A percentile compares a stretch with the other conserved stretches of the same genome.
These are phyloP conservation scores for Zymoseptoria crescenta DNA, from an alignment of 2,329 filamentous ascomycete genomes.

Conservation along the genomic window DNA sequence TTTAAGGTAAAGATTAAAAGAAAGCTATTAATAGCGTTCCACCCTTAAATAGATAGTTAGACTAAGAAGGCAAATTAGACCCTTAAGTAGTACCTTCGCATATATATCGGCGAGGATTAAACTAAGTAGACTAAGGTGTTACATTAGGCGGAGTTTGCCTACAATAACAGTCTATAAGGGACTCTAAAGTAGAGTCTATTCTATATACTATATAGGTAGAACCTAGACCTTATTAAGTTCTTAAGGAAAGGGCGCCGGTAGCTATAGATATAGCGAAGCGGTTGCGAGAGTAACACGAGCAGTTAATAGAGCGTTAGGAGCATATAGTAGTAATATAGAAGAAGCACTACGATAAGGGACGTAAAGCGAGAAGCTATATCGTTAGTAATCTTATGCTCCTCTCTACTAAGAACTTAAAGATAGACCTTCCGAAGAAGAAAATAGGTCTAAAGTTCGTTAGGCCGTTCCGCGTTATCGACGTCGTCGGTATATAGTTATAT, in stretches of 20 bases:
- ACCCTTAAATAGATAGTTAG: slow-evolving; percentile 11
- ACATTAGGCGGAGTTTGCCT: not conserved
- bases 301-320: too few relatives aligned
- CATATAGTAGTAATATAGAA: slow-evolving; percentile 1
- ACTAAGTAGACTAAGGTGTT: slow-evolving; percentile 1
- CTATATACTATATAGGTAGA: not conserved
- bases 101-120: slow-evolving; percentile 2
- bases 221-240: slow-evolving; percentile 4
- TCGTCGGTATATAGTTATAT: not conserved
- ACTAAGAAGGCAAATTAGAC: slow-evolving; percentile 9
- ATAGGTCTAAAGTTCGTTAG: slow-evolving; percentile 1
- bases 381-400: slow-evolving; percentile 2
- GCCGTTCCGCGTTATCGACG: not conserved
- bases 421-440: not conserved
- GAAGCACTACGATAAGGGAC: slow-evolving; percentile 3
- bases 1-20: slow-evolving; percentile 1
- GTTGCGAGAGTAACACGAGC: slow-evolving; percentile 1
- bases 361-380: not conserved
- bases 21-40: slow-evolving; percentile 8
- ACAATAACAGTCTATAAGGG: not conserved
- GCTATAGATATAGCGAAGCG: not conserved
- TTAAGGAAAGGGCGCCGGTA: slow-evolving; percentile 1
- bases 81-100: slow-evolving; percentile 10
- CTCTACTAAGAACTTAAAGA: slow-evolving; percentile 1
- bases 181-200: not conserved